Conservation (phyloP, 2,329 filamentous ascomycete genomes). For the Colletotrichum liriopes region DNA sequence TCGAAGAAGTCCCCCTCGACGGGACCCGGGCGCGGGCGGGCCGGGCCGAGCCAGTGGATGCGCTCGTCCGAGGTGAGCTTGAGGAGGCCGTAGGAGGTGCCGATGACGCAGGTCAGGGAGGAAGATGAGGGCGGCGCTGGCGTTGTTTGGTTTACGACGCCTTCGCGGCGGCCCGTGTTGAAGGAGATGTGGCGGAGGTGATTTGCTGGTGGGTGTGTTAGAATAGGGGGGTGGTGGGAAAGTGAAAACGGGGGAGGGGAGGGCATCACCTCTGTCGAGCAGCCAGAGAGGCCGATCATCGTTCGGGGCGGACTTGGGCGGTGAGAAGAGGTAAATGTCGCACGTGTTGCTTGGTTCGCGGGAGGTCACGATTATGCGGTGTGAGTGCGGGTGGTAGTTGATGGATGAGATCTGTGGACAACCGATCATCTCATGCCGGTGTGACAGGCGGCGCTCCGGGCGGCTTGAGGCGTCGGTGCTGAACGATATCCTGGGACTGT, state of each 20-base stretch:
- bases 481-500: slow-evolving; percentile 31
- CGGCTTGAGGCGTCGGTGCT: slow-evolving; percentile 36
- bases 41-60: slow-evolving; percentile 54
- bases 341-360: slow-evolving; percentile 51
- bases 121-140: slow-evolving; percentile 57
- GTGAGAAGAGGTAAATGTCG: slow-evolving; percentile 58
- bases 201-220: slow-evolving; percentile 46
- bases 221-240: neutral
- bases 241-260: neutral
- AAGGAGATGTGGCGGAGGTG: slow-evolving; percentile 53
- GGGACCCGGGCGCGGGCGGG: slow-evolving; percentile 41
- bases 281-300: slow-evolving; percentile 56
- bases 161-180: slow-evolving; percentile 48
- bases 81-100: slow-evolving; percentile 64
- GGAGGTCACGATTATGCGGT: slow-evolving; percentile 61
- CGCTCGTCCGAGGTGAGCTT: slow-evolving; percentile 52
- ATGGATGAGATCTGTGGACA: slow-evolving; percentile 62
- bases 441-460: slow-evolving; percentile 34
- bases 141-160: slow-evolving; percentile 58
- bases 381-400: slow-evolving; percentile 60
- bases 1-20: slow-evolving; percentile 60
- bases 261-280: slow-evolving; percentile 48
- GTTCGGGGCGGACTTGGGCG: slow-evolving; percentile 49
- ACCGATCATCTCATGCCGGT: slow-evolving; percentile 55
- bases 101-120: slow-evolving; percentile 61